A percentile compares a stretch with the other conserved stretches of the same genome.
Evolutionary conservation across 2,329 filamentous ascomycete species (phyloP).

Genomic region (Colletotrichum destructivum): DNA sequence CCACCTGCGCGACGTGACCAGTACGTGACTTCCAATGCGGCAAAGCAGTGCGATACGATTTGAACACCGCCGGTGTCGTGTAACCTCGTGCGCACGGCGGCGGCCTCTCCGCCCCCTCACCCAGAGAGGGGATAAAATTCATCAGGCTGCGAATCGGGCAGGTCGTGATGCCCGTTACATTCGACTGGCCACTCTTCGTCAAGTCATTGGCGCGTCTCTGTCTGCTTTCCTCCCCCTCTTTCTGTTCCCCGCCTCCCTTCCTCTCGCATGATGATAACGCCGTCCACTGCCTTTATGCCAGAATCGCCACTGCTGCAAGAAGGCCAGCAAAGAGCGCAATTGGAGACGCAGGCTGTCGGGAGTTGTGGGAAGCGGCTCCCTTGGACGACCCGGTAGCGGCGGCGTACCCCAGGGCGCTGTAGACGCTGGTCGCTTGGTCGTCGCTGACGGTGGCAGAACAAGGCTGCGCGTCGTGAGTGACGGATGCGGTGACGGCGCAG

Average conservation of each 20-base stretch:
- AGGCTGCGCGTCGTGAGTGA: conserved; percentile 38
- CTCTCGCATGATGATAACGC: not conserved
- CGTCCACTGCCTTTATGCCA: conserved; percentile 22
- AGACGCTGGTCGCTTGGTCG: conserved; percentile 39
- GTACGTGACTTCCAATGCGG: not conserved
- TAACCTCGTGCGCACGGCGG: not conserved
- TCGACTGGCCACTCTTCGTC: conserved; percentile 10
- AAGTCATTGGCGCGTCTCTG: conserved; percentile 7
- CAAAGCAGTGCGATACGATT: conserved; percentile 22
- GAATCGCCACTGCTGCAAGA: conserved; percentile 16
- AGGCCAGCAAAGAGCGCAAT: conserved; percentile 21
- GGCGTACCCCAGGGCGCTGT: conserved; percentile 35
- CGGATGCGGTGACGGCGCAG: conserved; percentile 38
- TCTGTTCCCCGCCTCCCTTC: not conserved
- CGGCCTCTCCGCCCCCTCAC: not conserved
- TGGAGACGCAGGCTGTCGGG: conserved; percentile 12
- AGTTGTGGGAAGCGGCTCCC: conserved; percentile 12
- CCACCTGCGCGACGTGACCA: conserved; percentile 11
- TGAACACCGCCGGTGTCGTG: not conserved
- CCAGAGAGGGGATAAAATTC: not conserved
- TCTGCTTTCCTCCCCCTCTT: too few species aligned
- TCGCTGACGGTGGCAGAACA: conserved; percentile 38
- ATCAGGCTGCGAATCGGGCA: conserved; percentile 30
- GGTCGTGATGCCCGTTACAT: conserved; percentile 13
- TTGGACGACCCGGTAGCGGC: conserved; percentile 35